Base-by-base conservation (phyloP, 306 rosid species). In the Trichosanthes truncata region DNA sequence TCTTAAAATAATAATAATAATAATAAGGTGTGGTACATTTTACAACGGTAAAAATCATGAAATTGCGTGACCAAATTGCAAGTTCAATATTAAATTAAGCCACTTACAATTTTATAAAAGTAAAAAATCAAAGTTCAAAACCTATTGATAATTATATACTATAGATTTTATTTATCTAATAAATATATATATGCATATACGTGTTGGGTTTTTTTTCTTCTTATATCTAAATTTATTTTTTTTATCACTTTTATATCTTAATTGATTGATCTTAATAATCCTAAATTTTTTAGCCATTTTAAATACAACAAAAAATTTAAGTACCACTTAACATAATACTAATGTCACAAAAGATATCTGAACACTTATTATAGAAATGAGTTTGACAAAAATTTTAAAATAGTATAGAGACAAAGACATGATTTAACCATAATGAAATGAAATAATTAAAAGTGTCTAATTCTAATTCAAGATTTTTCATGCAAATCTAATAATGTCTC, bases 11-110 rank as follows among this genome's bases (percentile, higher is more conserved):
- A 29, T 67, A 6, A 65, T 65, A 3, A 18, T 53, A 57, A 59
- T 0, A 56, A 59, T 25, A 18, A 36, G 14, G 17, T 2, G 18
- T 41, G 31, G 76, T 41, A 41, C 76, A 43, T 40, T 38, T 69
- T 9, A 13, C 77, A 72, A 72, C 77, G 57, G 56, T 72, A 43
- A 72, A 72, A 45, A 25, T 13, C 77, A 23, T 72, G 77, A 72
- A 72, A 72, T 26, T 72, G 56, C 77, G 77, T 46, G 77, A 72
- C 57, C 55, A 69, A 43, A 69, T 46, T 69, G n/a, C 35, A 40
- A 72, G n/a, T 45, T 25, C 38, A 46, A 25, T 72, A 25, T 43
- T 46, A 25, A 72, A 72, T 43, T 13, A 46, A 43, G 29, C 76
- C 76, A 43, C 76, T 41, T 13, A 72, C 77, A 25, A 43, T 72